Percentiles rank a stretch among this genome's conserved stretches.
These are phyloP conservation scores for Aspergillus sp. DNA, from an alignment of 2,329 filamentous ascomycete genomes.

Conservation along the genomic window DNA sequence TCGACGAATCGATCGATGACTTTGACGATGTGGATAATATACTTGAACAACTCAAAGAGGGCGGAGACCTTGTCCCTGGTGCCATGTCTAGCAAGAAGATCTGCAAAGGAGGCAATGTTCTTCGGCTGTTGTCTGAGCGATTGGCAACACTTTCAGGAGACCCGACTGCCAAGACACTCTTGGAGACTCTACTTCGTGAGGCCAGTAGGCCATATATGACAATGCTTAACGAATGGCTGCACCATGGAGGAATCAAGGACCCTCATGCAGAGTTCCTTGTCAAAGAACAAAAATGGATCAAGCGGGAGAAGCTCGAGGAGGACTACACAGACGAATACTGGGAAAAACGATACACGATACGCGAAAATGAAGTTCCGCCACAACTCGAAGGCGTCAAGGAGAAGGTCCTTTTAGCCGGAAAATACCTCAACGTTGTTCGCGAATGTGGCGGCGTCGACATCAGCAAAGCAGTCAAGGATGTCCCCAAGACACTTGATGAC, in stretches of 20 bases:
- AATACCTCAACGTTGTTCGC: slow-evolving; percentile 95
- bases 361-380: slow-evolving; percentile 83
- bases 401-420: slow-evolving; percentile 89
- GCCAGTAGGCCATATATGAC: slow-evolving; percentile 91
- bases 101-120: slow-evolving; percentile 93
- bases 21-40: slow-evolving; percentile 88
- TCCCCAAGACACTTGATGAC: slow-evolving; percentile 91
- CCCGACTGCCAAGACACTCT: slow-evolving; percentile 71
- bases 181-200: slow-evolving; percentile 77
- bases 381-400: slow-evolving; percentile 87
- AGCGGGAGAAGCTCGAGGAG: slow-evolving; percentile 80
- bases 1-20: slow-evolving; percentile 63
- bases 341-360: slow-evolving; percentile 94
- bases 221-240: slow-evolving; percentile 98
- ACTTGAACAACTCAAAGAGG: slow-evolving; percentile 79
- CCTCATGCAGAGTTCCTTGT: slow-evolving; percentile 90
- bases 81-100: slow-evolving; percentile 81
- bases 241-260: slow-evolving; percentile 91
- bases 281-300: slow-evolving; percentile 93
- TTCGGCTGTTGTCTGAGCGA: slow-evolving; percentile 76
- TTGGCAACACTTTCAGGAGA: slow-evolving; percentile 89
- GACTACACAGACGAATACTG: slow-evolving; percentile 99
- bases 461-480: slow-evolving; percentile 77
- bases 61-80: slow-evolving; percentile 70
- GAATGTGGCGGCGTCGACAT: slow-evolving; percentile 96